Percentiles rank a stretch among this genome's conserved stretches.
Conservation (phyloP, 768 basidiomycete species). For the Rickenella mellea region DNA sequence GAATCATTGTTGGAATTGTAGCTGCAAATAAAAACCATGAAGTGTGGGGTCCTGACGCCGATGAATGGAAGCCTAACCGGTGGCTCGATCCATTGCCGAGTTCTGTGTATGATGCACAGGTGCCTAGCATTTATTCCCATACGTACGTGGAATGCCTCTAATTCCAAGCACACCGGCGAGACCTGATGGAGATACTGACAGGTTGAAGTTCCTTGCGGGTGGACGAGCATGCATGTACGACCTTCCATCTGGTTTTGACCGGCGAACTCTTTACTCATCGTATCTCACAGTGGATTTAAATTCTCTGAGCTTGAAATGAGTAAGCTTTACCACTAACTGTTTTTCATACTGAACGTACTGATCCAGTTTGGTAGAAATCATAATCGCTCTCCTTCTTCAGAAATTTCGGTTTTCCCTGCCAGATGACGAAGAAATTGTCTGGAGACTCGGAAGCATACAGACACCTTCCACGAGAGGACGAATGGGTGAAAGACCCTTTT, state of each 20-base stretch:
- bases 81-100: conserved; percentile 12
- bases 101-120: conserved; percentile 4
- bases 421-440: conserved; percentile 14
- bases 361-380: conserved; percentile 25
- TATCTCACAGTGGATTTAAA: conserved; percentile 30
- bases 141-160: conserved; percentile 4
- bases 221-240: not conserved
- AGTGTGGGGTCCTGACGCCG: conserved; percentile 38
- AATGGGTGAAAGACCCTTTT: conserved; percentile 1
- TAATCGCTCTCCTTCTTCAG: conserved; percentile 26
- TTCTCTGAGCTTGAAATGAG: conserved; percentile 52
- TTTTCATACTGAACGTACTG: no score
- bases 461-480: conserved; percentile 3
- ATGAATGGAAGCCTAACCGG: conserved; percentile 16
- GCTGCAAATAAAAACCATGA: conserved; percentile 38
- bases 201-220: conserved; percentile 20
- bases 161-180: not conserved
- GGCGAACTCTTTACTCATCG: not conserved
- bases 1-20: conserved; percentile 33
- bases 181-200: conserved; percentile 6
- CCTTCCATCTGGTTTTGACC: not conserved
- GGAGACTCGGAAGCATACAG: conserved; percentile 3
- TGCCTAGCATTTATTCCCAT: conserved; percentile 11
- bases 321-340: conserved; percentile 16
- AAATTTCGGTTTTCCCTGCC: conserved; percentile 27